phyloP scores from a whole-genome alignment of 2,329 filamentous ascomycete genomes.

The Pseudogymnoascus sp. region DNA sequence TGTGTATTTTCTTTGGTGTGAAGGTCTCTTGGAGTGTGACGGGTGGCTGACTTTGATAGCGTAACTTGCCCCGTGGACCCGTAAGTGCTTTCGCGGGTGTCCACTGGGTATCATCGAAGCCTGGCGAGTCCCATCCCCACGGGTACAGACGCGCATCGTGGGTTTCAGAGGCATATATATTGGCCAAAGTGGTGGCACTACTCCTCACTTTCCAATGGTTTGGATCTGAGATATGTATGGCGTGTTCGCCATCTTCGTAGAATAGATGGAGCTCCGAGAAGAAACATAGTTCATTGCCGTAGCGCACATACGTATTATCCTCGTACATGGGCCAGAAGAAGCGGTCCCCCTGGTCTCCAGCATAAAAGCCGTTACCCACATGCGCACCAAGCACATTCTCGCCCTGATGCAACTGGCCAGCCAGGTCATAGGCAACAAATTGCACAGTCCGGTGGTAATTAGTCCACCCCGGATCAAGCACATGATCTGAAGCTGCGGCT shows the following conservation, averaged over 20 bases:
- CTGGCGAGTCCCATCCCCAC: conserved; percentile 29
- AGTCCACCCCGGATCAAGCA: conserved; percentile 34
- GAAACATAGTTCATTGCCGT: conserved; percentile 35
- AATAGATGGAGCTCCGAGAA: conserved; percentile 34
- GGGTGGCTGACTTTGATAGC: conserved; percentile 28
- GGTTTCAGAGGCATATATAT: conserved; percentile 36
- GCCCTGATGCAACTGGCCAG: conserved; percentile 26
- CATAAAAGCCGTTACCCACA: conserved; percentile 40
- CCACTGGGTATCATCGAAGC: conserved; percentile 28
- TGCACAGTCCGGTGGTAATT: conserved; percentile 36
- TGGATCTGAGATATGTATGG: conserved; percentile 31
- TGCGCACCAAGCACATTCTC: conserved; percentile 33
- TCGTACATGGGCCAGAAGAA: conserved; percentile 39
- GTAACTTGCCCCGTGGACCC: conserved; percentile 32
- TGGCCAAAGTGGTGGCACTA: conserved; percentile 34
- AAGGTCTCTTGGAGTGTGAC: conserved; percentile 33
- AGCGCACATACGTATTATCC: conserved; percentile 35
- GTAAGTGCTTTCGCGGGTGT: conserved; percentile 32
- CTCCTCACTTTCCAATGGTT: conserved; percentile 31
- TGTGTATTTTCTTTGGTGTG: conserved; percentile 22
- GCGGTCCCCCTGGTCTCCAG: conserved; percentile 36
- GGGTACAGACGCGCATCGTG: conserved; percentile 32
- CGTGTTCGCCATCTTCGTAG: conserved; percentile 31
- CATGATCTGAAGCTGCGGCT: conserved; percentile 28
- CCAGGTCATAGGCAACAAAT: conserved; percentile 38